Evolutionary conservation across 1,284 basidiomycete species (phyloP), one percentile per base, ranked within the genome.

Genomic region (Cryptococcus sp.): DNA sequence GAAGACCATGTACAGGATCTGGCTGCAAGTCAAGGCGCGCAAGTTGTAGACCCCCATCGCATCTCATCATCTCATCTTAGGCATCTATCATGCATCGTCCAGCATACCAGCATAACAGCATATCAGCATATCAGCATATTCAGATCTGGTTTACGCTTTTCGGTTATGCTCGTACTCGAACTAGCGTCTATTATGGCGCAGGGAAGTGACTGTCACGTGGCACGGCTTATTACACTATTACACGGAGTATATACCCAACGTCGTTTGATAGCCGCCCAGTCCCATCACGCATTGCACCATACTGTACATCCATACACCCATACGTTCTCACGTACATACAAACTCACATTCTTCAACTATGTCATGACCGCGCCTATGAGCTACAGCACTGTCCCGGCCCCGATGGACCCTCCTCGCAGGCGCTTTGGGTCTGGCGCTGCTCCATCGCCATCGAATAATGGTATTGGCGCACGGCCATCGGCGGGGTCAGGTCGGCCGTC

Each of bases 1-100:
- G 79, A 80, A 94, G 54, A 93, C 94, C 78, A 97, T 97, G 93
- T 95, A 94, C 76, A 82, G 93, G 47, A 90, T 93, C 4, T 95
- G 91, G 91, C 87, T 94, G 85, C 91, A 95, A 78, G 90, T 86
- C 3, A 90, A 89, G 75, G 93, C 93, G 69, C 80, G 82, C 54
- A 90, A 89, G 69, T 52, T 75, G 45, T 50, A 50, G 27, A 43
- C 13, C 15, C 45, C 19, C 27, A 22, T 22, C 25, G 49, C 20
- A 25, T 40, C 40, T 8, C 10, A 23, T n/a, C 3, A 45, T 19
- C 30, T 19, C 16, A 39, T 30, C 17, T 35, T 40, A 22, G n/a
- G 41, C 50, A 41, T 20, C 30, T n/a, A 35, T 50, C 38, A 39
- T 51, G 38, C 50, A 41, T 51, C 19, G 41, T 47, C 22, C 22